These are phyloP conservation scores for Fistulinella staudtii DNA, from an alignment of 1,284 basidiomycete genomes.

Conservation along the genomic window DNA sequence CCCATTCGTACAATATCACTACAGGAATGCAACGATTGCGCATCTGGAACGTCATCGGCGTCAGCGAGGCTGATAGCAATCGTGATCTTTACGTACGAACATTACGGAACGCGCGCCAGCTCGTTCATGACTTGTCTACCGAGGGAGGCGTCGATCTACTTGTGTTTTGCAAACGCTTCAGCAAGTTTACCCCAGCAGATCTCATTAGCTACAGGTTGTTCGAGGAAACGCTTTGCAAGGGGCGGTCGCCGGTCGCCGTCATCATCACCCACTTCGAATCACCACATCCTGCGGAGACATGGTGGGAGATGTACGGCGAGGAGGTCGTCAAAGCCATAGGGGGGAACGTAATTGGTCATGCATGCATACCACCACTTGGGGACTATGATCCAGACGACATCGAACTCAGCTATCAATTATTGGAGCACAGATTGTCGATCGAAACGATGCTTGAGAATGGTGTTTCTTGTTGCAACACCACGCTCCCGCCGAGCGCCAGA, in stretches of 20 bases:
- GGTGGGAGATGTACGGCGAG: constrained; percentile 8
- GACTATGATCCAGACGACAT: neutral
- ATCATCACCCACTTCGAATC: constrained; percentile 22
- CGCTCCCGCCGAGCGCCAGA: too few relatives aligned
- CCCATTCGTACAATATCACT: neutral
- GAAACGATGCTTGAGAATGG: constrained; percentile 6
- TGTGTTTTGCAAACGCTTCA: constrained; percentile 26
- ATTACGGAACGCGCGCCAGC: neutral
- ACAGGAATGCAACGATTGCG: too few relatives aligned
- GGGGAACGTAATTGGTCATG: constrained; percentile 9
- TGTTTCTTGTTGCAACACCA: constrained; percentile 13
- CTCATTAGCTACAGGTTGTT: constrained; percentile 26
- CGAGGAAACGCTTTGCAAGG: constrained; percentile 22
- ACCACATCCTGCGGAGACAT: neutral
- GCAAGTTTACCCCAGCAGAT: constrained; percentile 21
- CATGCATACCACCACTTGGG: constrained; percentile 14
- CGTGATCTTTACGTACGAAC: neutral
- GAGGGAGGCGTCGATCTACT: constrained; percentile 26
- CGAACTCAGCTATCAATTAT: neutral
- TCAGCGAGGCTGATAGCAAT: neutral
- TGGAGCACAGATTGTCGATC: constrained; percentile 1
- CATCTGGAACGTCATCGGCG: neutral
- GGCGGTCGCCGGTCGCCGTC: constrained; percentile 28
- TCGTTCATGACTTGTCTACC: neutral
- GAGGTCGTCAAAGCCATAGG: neutral